Evolutionary conservation across 148 eudicot species (phyloP).

Genomic region (Polygonum maritimum): DNA sequence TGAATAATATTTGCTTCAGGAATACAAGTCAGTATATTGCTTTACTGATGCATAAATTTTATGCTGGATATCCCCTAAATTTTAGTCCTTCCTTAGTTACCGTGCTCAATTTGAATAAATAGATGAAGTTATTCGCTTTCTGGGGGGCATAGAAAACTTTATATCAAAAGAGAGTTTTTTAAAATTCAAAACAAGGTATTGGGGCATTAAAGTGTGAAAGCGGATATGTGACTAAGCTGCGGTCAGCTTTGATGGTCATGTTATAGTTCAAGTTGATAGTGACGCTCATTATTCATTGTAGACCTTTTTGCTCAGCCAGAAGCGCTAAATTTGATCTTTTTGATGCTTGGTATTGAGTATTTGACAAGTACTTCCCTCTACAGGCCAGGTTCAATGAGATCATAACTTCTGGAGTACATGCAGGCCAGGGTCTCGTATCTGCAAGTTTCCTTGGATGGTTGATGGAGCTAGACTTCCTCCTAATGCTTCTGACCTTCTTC

Average conservation of each 20-base stretch:
- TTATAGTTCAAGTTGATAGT: too few species aligned
- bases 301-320: not conserved
- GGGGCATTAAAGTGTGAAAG: too few species aligned
- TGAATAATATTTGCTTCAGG: not conserved
- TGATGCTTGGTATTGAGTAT: not conserved
- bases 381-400: conserved; percentile 89
- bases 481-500: conserved; percentile 66
- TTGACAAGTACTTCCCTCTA: conserved; percentile 6
- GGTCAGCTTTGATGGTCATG: too few species aligned
- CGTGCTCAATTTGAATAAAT: not conserved
- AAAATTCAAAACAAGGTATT: too few species aligned
- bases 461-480: conserved; percentile 95
- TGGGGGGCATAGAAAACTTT: not conserved
- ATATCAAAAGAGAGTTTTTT: too few species aligned
- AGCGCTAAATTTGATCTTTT: not conserved
- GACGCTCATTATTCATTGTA: not conserved
- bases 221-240: too few species aligned
- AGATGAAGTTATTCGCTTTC: not conserved
- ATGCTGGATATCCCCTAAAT: not conserved
- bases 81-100: not conserved
- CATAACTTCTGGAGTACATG: conserved; percentile 12
- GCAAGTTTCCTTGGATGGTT: conserved; percentile 76
- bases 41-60: not conserved
- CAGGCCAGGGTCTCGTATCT: too few species aligned
- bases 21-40: not conserved